Base-by-base conservation (phyloP, 2,329 filamentous ascomycete genomes). In the Fusarium xyrophilum region DNA sequence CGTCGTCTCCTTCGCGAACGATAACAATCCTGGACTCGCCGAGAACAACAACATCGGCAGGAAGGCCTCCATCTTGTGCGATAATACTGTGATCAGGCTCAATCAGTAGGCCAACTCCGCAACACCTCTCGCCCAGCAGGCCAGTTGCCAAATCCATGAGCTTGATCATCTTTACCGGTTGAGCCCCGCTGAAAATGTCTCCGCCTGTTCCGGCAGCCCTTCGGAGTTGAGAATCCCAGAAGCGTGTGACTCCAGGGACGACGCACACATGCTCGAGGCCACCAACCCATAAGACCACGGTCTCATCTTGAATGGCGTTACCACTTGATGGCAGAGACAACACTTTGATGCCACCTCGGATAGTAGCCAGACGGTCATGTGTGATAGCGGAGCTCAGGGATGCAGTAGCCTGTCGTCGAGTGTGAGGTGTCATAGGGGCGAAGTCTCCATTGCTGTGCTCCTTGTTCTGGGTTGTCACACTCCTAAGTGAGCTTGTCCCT, bases 381-480 rank as follows among this genome's bases (percentile, higher is more conserved):
- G 83, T 82, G 10, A 79, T 75, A 0, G 76, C 77, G 19, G 82
- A 77, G 32, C 80, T 79, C 40, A 82, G 75, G 3, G 81, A 81
- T 14, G 81, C 79, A 7, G 85, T 79, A 7, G 82, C 85, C 62
- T 87, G 85, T 39, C 83, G 83, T 39, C 87, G 81, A 13, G 86
- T 87, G 64, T 88, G 86, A 1, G 88, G 88, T 3, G 88, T 89
- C 86, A 89, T 88, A 13, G 88, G 88, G 13, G 86, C 85, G 66
- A 89, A 89, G 36, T 87, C 87, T 19, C 81, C 80, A 2, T 73
- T 76, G 12, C 80, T 80, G 44, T 75, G 72, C 53, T 79, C 78
- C 59, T 79, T 80, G 42, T 69, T 73, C 44, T 79, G 78, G 5
- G 73, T 66, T 23, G 75, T 62, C 66, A 78, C 71, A 75, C 75